A percentile compares a stretch with the other conserved stretches of the same genome.
phyloP scores from a whole-genome alignment of 495 filamentous ascomycete genomes.

The Rhizodiscina lignyota region DNA sequence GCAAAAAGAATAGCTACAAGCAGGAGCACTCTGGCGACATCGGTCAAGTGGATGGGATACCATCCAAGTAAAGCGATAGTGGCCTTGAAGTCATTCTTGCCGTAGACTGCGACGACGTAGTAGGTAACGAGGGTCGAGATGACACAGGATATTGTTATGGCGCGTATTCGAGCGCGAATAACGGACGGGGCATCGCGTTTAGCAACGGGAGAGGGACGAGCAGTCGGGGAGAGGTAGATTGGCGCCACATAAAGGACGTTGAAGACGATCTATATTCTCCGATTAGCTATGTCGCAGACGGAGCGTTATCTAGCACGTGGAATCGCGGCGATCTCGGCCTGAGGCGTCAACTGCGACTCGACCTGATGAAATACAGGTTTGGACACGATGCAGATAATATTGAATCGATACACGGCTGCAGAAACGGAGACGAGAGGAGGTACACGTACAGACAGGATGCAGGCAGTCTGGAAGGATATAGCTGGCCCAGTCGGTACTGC shows the following conservation, averaged over 20 bases:
- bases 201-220: constrained; percentile 65
- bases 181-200: constrained; percentile 80
- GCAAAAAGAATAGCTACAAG: constrained; percentile 68
- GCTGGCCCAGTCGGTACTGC: too few species aligned
- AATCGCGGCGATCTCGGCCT: too few species aligned
- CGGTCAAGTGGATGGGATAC: constrained; percentile 51
- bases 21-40: constrained; percentile 38
- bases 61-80: constrained; percentile 52
- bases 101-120: constrained; percentile 36
- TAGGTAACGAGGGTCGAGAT: constrained; percentile 42
- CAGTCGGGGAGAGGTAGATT: constrained; percentile 68
- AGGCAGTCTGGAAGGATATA: too few species aligned
- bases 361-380: too few species aligned
- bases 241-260: constrained; percentile 78
- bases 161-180: constrained; percentile 70
- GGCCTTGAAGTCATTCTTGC: constrained; percentile 27
- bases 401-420: too few species aligned
- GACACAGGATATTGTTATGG: constrained; percentile 55
- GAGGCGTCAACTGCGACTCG: too few species aligned
- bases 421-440: too few species aligned
- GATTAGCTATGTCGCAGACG: not conserved
- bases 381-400: too few species aligned
- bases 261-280: constrained; percentile 44
- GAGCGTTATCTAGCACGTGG: not conserved
- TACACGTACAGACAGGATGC: too few species aligned